Base-by-base conservation (phyloP, 2,329 filamentous ascomycete genomes). In the Aschersonia sp. region DNA sequence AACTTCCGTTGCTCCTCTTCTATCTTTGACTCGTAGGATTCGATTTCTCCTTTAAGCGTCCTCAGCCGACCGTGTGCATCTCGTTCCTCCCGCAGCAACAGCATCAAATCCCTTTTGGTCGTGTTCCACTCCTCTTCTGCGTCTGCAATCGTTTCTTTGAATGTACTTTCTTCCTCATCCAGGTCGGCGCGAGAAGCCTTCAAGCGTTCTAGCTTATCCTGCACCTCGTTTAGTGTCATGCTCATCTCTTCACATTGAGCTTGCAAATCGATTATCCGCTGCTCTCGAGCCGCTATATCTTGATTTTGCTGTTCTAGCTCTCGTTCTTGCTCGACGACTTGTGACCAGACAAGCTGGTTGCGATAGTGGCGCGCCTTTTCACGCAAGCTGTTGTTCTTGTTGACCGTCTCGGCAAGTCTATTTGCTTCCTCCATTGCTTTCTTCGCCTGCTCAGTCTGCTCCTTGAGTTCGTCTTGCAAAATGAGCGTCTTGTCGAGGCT, bases 281-380 rank as follows among this genome's bases (percentile, higher is more conserved):
- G 22, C 1, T 56, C 55, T 30, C 59, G 56, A 43, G 48, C 53
- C 7, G 42, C 48, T 7, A 66, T 49, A 5, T 61, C 58, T 7
- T 52, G 50, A 29, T 58, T 64, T 30, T 58, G 59, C 9, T 60
- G 56, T 32, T 63, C 59, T 0, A 81, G 58, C 4, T 65, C 57
- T 37, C 62, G 66, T 62, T 97, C 90, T 61, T 85, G 74, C 48
- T 87, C 80, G 45, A 81, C 76, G 1, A 97, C 88, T 58, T 94
- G 86, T 30, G 80, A 77, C 92, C 92, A 98, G n/a, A 84, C 81
- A 52, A 87, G 70, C 65, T 94, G 83, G 14, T 75, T 71, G 42
- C 72, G 67, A 43, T 84, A 69, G 30, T 76, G 70, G 35, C 71
- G 71, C 44, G 79, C 72, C 49, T 77, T 78, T 22, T 72, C 68